A percentile compares a stretch with the other conserved stretches of the same genome.
Evolutionary conservation across 2,329 filamentous ascomycete species (phyloP).

Genomic region (Exophiala aquamarina): DNA sequence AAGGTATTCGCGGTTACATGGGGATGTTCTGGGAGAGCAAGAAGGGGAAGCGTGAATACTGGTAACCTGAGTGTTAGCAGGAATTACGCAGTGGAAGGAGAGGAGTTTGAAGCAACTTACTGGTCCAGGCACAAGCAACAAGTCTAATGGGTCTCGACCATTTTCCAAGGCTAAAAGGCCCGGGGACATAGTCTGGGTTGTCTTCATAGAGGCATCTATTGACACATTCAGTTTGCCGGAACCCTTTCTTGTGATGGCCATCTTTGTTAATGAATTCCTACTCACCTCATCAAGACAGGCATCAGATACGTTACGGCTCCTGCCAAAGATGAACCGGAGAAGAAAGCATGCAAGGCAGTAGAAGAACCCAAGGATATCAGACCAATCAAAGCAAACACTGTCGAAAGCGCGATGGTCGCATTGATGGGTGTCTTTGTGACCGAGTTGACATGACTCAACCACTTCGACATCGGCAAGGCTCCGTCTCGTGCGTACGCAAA

Average conservation of each 20-base stretch:
- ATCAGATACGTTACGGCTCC: conserved; percentile 4
- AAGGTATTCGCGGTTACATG: background rate
- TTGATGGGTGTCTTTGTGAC: conserved; percentile 58
- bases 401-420: conserved; percentile 40
- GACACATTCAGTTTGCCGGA: too few relatives aligned
- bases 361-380: conserved; percentile 2
- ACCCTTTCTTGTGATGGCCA: too few relatives aligned
- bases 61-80: too few relatives aligned
- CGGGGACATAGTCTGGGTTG: conserved; percentile 3
- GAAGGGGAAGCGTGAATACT: conserved; percentile 7
- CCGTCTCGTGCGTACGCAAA: conserved; percentile 60
- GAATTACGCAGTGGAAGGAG: background rate
- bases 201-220: conserved; percentile 4
- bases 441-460: conserved; percentile 55
- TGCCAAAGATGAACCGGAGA: conserved; percentile 5
- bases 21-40: background rate
- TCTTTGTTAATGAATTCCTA: too few relatives aligned
- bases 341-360: conserved; percentile 3
- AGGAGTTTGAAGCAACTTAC: background rate
- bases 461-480: conserved; percentile 56
- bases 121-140: background rate
- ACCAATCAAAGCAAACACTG: conserved; percentile 1
- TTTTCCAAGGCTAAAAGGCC: conserved; percentile 1
- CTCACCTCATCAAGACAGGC: conserved; percentile 7
- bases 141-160: background rate